Percentiles rank a stretch among this genome's conserved stretches.
Conservation (phyloP, 352 stramenopile genomes). For the Pythium monospermum region DNA sequence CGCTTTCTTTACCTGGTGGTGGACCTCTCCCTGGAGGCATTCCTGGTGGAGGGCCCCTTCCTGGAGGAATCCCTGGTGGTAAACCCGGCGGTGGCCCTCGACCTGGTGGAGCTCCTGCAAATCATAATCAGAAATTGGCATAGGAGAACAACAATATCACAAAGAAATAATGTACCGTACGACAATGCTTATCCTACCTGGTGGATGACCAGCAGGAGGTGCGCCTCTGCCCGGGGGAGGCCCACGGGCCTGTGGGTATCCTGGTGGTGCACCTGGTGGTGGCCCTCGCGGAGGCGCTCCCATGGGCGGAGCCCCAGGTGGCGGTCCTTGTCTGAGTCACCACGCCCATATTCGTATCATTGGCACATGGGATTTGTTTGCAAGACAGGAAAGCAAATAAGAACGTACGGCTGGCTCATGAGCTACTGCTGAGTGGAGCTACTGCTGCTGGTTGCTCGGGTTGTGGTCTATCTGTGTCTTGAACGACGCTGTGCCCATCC, state of each 20-base stretch:
- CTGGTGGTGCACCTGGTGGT: conserved; percentile 22
- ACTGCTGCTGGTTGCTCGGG: no score
- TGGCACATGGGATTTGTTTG: no score
- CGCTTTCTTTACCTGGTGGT: no score
- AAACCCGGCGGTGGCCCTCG: conserved; percentile 20
- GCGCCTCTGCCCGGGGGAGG: conserved; percentile 40
- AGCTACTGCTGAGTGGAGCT: no score
- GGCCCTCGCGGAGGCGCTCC: conserved; percentile 28
- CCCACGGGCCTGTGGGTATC: conserved; percentile 50
- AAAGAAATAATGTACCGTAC: no score
- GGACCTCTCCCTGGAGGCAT: conserved; percentile 6
- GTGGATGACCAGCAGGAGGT: conserved; percentile 36
- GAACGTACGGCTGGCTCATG: no score
- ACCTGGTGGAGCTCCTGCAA: conserved; percentile 17
- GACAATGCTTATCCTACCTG: conserved; percentile 27
- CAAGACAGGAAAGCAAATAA: no score
- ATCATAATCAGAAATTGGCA: not conserved
- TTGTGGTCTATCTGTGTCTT: no score
- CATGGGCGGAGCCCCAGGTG: conserved; percentile 23
- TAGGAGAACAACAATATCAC: not conserved
- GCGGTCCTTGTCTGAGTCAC: conserved; percentile 28
- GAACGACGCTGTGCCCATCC: no score
- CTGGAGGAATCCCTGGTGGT: conserved; percentile 20
- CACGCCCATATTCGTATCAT: not conserved
- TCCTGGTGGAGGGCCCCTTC: conserved; percentile 17